Evolutionary conservation across 2,329 filamentous ascomycete genomes (phyloP).

Genomic region (Trichoderma simmonsii): DNA sequence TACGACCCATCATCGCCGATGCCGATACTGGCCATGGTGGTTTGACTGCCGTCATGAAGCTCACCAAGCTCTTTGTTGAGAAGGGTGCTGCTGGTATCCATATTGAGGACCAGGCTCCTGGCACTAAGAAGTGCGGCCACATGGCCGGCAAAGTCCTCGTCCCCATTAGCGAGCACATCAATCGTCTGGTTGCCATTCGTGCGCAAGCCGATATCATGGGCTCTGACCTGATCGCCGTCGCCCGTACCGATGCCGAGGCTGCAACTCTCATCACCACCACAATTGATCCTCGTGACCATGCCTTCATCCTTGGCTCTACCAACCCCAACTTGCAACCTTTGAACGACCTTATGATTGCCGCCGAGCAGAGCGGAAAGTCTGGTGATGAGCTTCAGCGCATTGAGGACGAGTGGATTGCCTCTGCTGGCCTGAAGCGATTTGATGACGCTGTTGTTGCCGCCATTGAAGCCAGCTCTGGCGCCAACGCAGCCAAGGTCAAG

Average conservation of each 20-base stretch:
- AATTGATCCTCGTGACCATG: conserved; percentile 92
- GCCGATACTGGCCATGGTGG: conserved; percentile 97
- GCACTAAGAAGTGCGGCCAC: conserved; percentile 99
- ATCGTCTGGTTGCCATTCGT: conserved; percentile 91
- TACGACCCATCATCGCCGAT: conserved; percentile 93
- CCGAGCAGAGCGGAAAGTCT: conserved; percentile 75
- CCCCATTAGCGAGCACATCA: conserved; percentile 96
- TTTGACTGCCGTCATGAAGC: conserved; percentile 98
- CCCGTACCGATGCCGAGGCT: conserved; percentile 94
- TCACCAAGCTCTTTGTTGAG: conserved; percentile 96
- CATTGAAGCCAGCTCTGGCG: conserved; percentile 65
- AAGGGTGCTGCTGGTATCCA: conserved; percentile 96
- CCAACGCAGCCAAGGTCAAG: conserved; percentile 68
- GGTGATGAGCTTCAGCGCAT: conserved; percentile 82
- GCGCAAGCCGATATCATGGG: conserved; percentile 99
- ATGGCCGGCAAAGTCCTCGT: conserved; percentile 99
- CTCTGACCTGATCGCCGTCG: conserved; percentile 82
- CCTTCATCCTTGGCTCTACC: conserved; percentile 86
- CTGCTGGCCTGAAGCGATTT: conserved; percentile 83
- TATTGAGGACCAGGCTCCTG: conserved; percentile 96
- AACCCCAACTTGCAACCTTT: conserved; percentile 82
- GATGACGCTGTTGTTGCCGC: conserved; percentile 82
- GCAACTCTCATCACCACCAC: conserved; percentile 95
- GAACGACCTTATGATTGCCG: conserved; percentile 85
- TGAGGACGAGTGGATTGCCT: conserved; percentile 80